These are phyloP conservation scores for Musa acuminata DNA, from an alignment of 176 grass and related monocot genomes.

Conservation along the genomic window DNA sequence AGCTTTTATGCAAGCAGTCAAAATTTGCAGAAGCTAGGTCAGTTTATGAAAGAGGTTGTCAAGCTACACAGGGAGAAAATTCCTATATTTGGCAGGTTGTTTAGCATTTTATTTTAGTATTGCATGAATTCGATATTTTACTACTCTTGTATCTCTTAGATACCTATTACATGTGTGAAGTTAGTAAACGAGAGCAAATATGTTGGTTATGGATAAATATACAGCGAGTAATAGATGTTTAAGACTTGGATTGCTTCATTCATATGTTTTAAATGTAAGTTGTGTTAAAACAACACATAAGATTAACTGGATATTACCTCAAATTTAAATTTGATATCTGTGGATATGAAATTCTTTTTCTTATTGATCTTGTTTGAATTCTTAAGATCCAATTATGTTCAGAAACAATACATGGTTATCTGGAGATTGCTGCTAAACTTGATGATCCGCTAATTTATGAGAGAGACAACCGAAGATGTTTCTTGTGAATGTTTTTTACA, in stretches of 20 bases:
- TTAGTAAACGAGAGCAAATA: neutral
- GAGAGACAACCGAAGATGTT: neutral
- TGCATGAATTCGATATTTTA: neutral
- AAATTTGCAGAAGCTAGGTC: slow-evolving; percentile 74
- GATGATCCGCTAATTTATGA: neutral
- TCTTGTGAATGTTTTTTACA: neutral
- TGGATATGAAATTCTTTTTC: neutral
- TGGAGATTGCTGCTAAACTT: too few relatives aligned
- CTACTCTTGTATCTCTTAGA: neutral
- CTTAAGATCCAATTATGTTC: neutral
- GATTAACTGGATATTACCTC: neutral
- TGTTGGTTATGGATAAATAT: too few relatives aligned
- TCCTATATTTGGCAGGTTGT: slow-evolving; percentile 96
- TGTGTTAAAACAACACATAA: neutral
- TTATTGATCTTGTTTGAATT: neutral
- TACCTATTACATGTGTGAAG: neutral
- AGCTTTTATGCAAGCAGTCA: slow-evolving; percentile 71
- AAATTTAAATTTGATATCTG: neutral
- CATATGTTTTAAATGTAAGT: neutral
- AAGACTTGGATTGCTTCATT: too few relatives aligned
- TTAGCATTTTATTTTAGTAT: neutral
- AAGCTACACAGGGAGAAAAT: slow-evolving; percentile 91
- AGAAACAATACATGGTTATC: too few relatives aligned
- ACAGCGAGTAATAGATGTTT: too few relatives aligned
- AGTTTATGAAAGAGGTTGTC: slow-evolving; percentile 89